Evolutionary conservation across 768 basidiomycete species (phyloP).

Genomic region (Coprinopsis marcescibilis): DNA sequence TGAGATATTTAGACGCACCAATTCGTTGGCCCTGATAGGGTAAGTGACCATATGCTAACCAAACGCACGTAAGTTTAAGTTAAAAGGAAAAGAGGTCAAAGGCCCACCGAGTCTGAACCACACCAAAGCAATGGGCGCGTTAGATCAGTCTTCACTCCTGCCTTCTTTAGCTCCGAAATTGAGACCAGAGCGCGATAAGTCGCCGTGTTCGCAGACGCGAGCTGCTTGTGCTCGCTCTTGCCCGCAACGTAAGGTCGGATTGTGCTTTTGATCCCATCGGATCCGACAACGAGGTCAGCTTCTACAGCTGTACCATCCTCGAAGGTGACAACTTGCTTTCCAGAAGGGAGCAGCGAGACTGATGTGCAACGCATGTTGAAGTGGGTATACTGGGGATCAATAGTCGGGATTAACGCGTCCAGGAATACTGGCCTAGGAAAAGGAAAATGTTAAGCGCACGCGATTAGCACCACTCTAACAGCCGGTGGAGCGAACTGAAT

Average conservation of each 20-base stretch:
- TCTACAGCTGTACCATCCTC: conserved; percentile 41
- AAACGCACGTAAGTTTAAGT: not conserved
- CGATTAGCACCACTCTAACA: no score
- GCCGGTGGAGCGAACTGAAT: no score
- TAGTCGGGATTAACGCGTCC: conserved; percentile 36
- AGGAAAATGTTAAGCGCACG: not conserved
- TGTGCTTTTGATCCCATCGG: conserved; percentile 49
- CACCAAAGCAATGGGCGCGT: conserved; percentile 33
- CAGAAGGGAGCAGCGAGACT: conserved; percentile 22
- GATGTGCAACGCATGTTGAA: conserved; percentile 46
- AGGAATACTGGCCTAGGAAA: conserved; percentile 42
- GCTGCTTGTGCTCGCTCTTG: conserved; percentile 16
- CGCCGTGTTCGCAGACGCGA: conserved; percentile 39
- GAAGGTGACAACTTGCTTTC: conserved; percentile 35
- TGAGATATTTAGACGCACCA: conserved; percentile 25
- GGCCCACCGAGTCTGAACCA: conserved; percentile 38
- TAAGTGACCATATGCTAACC: conserved; percentile 48
- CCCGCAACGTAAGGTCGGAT: conserved; percentile 33
- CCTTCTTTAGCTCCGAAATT: conserved; percentile 29
- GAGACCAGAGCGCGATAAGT: conserved; percentile 47
- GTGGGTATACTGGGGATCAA: conserved; percentile 37
- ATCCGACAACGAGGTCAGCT: conserved; percentile 45
- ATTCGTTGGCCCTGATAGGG: conserved; percentile 36
- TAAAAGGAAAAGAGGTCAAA: not conserved
- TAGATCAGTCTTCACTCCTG: conserved; percentile 38